A percentile compares a stretch with the other conserved stretches of the same genome.
Evolutionary conservation across 768 basidiomycete species (phyloP).

Genomic region (Boletus patriciae): DNA sequence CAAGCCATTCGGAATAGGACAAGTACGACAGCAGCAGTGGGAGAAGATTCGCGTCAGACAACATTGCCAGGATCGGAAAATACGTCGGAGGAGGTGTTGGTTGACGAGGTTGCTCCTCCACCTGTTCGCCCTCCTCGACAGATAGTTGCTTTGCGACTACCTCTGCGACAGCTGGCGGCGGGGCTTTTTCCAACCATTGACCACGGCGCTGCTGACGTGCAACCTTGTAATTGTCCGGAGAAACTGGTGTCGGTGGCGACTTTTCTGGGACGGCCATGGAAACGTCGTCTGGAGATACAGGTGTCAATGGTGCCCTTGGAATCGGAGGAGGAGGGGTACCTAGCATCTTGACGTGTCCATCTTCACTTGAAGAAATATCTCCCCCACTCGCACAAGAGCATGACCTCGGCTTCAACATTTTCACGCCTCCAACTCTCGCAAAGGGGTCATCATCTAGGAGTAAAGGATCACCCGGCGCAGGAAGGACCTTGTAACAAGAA

Average conservation of each 20-base stretch:
- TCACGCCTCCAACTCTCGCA: slow-evolving; percentile 54
- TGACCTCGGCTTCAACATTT: slow-evolving; percentile 37
- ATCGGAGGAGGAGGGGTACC: background rate
- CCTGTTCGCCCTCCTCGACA: slow-evolving; percentile 8
- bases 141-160: slow-evolving; percentile 26
- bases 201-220: slow-evolving; percentile 44
- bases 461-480: slow-evolving; percentile 20
- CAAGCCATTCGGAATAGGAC: slow-evolving; percentile 72
- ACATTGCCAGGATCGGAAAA: slow-evolving; percentile 57
- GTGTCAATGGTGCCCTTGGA: background rate
- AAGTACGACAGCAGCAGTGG: slow-evolving; percentile 55
- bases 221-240: slow-evolving; percentile 40
- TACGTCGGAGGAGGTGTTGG: slow-evolving; percentile 29
- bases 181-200: slow-evolving; percentile 39
- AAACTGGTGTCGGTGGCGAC: slow-evolving; percentile 16
- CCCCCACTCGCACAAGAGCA: slow-evolving; percentile 7
- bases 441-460: slow-evolving; percentile 44
- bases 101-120: slow-evolving; percentile 18
- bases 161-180: slow-evolving; percentile 38
- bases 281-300: background rate
- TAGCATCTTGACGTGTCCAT: slow-evolving; percentile 6
- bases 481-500: slow-evolving; percentile 8
- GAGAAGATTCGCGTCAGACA: slow-evolving; percentile 55
- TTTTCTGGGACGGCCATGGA: background rate
- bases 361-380: slow-evolving; percentile 3